phyloP scores from a whole-genome alignment of 495 filamentous ascomycete species.

The Jackrogersella minutella region DNA sequence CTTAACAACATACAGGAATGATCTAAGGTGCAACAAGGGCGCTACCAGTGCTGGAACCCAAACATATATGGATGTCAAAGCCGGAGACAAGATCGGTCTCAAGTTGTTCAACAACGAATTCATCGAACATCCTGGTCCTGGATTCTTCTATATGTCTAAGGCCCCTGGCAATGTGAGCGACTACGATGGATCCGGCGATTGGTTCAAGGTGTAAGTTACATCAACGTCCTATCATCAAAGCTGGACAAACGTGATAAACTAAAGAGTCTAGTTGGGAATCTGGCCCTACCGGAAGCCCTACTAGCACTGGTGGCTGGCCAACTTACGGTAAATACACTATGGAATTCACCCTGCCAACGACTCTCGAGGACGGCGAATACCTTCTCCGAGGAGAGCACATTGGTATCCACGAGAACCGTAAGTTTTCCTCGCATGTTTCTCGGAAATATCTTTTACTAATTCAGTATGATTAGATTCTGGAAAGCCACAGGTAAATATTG shows the following conservation, averaged over 20 bases:
- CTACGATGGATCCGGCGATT: constrained; percentile 59
- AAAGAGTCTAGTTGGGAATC: constrained; percentile 39
- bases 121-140: constrained; percentile 58
- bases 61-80: constrained; percentile 49
- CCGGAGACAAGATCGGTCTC: constrained; percentile 58
- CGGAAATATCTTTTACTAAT: constrained; percentile 13
- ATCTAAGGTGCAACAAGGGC: constrained; percentile 60
- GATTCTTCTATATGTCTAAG: constrained; percentile 58
- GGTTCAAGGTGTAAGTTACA: constrained; percentile 61
- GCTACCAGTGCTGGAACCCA: constrained; percentile 42
- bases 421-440: constrained; percentile 5
- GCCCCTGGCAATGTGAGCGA: constrained; percentile 51
- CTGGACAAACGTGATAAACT: not conserved
- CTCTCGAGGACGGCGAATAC: constrained; percentile 61
- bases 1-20: constrained; percentile 36
- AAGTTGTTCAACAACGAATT: constrained; percentile 56
- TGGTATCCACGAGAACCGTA: constrained; percentile 57
- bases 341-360: constrained; percentile 59
- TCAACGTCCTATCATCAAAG: not conserved
- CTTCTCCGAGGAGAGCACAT: constrained; percentile 65
- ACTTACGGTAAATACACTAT: constrained; percentile 50
- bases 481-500: constrained; percentile 23
- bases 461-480: constrained; percentile 17
- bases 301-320: constrained; percentile 47
- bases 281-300: constrained; percentile 43